Evolutionary conservation across 2,329 filamentous ascomycete genomes (phyloP).

Genomic region (Purpureocillium lavendulum): DNA sequence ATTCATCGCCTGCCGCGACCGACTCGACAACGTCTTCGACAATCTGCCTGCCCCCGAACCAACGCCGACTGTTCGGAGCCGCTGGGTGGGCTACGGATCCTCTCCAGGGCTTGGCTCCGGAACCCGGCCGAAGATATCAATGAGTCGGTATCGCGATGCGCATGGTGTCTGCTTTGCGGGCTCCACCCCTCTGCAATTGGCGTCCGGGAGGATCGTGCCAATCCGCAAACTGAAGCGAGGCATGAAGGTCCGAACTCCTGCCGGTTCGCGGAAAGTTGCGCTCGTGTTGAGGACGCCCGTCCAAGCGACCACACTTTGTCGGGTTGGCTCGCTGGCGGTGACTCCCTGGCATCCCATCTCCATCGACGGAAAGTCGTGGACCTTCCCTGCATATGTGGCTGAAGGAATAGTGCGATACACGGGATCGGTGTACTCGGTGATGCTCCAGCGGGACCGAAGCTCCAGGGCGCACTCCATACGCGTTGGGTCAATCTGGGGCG

Average conservation of each 20-base stretch:
- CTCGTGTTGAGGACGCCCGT: constrained; percentile 44
- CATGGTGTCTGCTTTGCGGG: constrained; percentile 44
- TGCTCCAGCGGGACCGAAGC: constrained; percentile 38
- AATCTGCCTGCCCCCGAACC: constrained; percentile 34
- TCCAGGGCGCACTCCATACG: constrained; percentile 40
- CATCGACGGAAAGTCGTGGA: constrained; percentile 29
- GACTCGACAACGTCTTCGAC: constrained; percentile 41
- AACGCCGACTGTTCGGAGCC: constrained; percentile 11
- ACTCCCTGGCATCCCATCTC: constrained; percentile 54
- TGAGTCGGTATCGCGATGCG: constrained; percentile 34
- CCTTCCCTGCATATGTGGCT: constrained; percentile 34
- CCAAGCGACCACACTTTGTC: constrained; percentile 29
- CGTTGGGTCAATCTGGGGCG: constrained; percentile 40
- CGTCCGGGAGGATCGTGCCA: constrained; percentile 26
- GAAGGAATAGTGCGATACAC: constrained; percentile 30
- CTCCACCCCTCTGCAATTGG: constrained; percentile 36
- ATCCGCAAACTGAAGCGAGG: constrained; percentile 37
- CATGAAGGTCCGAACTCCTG: constrained; percentile 39
- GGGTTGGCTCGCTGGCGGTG: constrained; percentile 37
- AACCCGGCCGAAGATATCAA: constrained; percentile 17
- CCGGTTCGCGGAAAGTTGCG: constrained; percentile 37
- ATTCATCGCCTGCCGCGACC: constrained; percentile 40
- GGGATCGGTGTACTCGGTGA: constrained; percentile 46
- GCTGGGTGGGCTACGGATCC: too few species aligned
- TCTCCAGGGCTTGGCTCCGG: background rate